Evolutionary conservation across 345 rosid species (phyloP).

Genomic region (Pseudoturritis turrita): DNA sequence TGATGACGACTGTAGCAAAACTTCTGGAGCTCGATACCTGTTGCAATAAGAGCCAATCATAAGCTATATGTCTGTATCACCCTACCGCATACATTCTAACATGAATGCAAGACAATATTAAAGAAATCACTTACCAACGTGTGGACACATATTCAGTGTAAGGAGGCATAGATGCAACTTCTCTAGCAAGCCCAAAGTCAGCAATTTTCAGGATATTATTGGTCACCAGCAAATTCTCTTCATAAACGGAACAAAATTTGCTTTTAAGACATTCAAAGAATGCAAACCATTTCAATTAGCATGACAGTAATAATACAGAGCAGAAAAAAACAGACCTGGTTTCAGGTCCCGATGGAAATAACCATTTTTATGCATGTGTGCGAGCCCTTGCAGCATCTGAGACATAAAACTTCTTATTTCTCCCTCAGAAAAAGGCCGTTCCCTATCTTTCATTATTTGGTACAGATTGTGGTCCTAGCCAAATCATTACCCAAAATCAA

Average conservation of each 20-base stretch:
- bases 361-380: slow-evolving; percentile 83
- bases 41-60: background rate
- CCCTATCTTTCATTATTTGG: slow-evolving; percentile 73
- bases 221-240: slow-evolving; percentile 91
- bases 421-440: slow-evolving; percentile 63
- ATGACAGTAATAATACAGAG: background rate
- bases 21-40: slow-evolving; percentile 99
- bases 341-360: slow-evolving; percentile 90
- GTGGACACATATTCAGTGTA: slow-evolving; percentile 98
- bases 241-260: background rate
- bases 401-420: slow-evolving; percentile 68
- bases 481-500: slow-evolving; percentile 14
- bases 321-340: slow-evolving; percentile 55
- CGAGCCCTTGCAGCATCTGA: slow-evolving; percentile 85
- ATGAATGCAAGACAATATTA: background rate
- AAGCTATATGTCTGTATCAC: background rate
- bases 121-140: slow-evolving; percentile 56
- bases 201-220: slow-evolving; percentile 77
- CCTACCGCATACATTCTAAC: background rate
- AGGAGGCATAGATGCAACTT: slow-evolving; percentile 84
- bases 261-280: slow-evolving; percentile 5
- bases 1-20: slow-evolving; percentile 69
- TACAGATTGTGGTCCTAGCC: slow-evolving; percentile 76
- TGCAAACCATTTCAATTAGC: background rate
- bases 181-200: slow-evolving; percentile 96